Base-by-base conservation (phyloP, 2,329 filamentous ascomycete species). In the Fusarium humuli region DNA sequence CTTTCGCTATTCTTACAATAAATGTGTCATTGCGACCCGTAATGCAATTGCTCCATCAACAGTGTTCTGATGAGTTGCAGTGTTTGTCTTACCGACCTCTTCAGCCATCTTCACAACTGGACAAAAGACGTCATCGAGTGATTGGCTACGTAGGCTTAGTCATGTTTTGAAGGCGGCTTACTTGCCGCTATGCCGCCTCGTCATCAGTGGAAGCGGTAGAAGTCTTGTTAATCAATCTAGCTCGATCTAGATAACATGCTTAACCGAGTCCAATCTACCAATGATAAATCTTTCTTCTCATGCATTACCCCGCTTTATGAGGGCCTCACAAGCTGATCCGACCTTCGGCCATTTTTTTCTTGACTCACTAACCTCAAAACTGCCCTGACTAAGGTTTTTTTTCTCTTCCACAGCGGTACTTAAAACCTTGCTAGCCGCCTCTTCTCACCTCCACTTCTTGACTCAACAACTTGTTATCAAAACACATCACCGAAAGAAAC, bases 291-390 rank as follows among this genome's bases (percentile, higher is more conserved):
- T 20, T 20, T 4, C 10, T 22, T 18, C 16, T n/a, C 18, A 27
- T 53, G 34, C 32, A 53, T 8, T 52, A 53, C 49, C 49, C 49
- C 49, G 49, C 49, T 46, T 25, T 22, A 18, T 18, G 9, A 53
- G 49, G 49, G 49, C 34, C 30, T 25, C 30, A 29, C 13, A 29
- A 40, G 25, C 32, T 49, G 54, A 37, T 57, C 54, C 54, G 54
- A 48, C 42, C 13, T 57, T 57, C 54, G 54, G 54, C 44, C 54
- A 40, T 47, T 49, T 32, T 52, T 52, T 52, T 18, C 49, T 49
- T 57, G 54, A 57, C 23, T 57, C 54, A 57, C 54, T 49, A 34
- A 57, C 54, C 22, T 18, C 49, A 42, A 53, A 23, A 37, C 34
- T 20, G n/a, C 10, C 30, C 32, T 53, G 34, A 53, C 32, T 41